Base-by-base conservation (phyloP, 176 grass and related monocot genomes). In the Coix lacrymajobi region DNA sequence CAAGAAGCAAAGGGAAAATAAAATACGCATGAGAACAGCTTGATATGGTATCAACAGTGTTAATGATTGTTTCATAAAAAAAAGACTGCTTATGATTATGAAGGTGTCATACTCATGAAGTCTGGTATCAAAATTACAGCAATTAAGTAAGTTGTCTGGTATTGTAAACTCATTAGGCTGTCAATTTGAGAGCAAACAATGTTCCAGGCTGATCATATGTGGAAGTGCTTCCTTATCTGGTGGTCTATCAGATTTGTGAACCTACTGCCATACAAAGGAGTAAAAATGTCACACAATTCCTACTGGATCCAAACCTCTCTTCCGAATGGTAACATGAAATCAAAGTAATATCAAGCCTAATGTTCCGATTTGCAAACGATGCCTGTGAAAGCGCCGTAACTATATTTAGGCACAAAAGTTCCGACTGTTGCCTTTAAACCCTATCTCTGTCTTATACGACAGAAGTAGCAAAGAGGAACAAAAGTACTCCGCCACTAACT, bases 11-110 rank as follows among this genome's bases (percentile, higher is more conserved):
- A 80, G 7, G 28, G 34, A 85, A 85, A 73, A 62, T 24, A 85
- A 85, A 73, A 62, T 24, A 68, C 39, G 57, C 51, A 72, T 86
- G 29, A 89, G 88, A 82, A 72, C 25, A 81, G 65, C 8, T 17
- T 63, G 40, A 14, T 68, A 40, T 34, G 51, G 9, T 68, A 40
- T 34, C 16, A 44, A 76, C 7, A 76, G 62, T 15, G 31, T 34
- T 60, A 52, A 78, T 3, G 19, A n/a, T n/a, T n/a, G n/a, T n/a
- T n/a, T n/a, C n/a, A n/a, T n/a, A n/a, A n/a, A n/a, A n/a, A n/a
- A n/a, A n/a, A n/a, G n/a, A n/a, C n/a, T n/a, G n/a, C n/a, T n/a
- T n/a, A n/a, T n/a, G n/a, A 64, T 63, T 54, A 64, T 68, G 29
- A 77, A 70, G 51, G 48, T 62, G 75, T 4, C 33, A 22, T 71